Base-by-base conservation (phyloP, 306 rosid species). In the Oxytropis ochrocephala region DNA sequence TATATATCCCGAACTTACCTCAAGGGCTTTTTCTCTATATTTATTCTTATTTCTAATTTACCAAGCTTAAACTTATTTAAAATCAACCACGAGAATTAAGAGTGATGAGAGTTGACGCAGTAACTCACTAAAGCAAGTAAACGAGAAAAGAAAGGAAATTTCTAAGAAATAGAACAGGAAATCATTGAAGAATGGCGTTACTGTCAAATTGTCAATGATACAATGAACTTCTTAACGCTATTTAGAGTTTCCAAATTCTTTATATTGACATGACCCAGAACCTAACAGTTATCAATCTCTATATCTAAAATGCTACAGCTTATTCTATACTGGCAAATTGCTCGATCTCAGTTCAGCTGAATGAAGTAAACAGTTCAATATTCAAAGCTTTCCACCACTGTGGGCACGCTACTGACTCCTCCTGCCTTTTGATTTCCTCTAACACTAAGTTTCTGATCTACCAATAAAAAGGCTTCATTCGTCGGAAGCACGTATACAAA, bases 401-500 rank as follows among this genome's bases (percentile, higher is more conserved):
- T 48, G 46, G 79, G 69, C 56, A 41, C 54, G 27, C 70, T 11
- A 69, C 63, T 63, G 70, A 50, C 75, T 72, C 73, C 78, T 67
- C 68, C 80, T 73, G 80, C 63, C 71, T 17, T 52, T 53, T 57
- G 57, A 70, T 42, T 54, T 57, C 46, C 59, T 67, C 70, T 69
- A 74, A 49, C 16, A 39, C 21, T 33, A 67, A 64, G 61, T 67
- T 11, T 50, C 76, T 67, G 54, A 78, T 59, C 68, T 60, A 66
- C 47, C 13, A 49, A 67, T 54, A 53, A 61, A 67, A 7, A 30
- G 63, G 52, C 67, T 64, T 91, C 89, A 81, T 51, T 95, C 92
- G 64, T 91, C 88, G 39, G 85, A 89, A 76, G 82, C 83, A 57
- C 65, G 80, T 61, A 91, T 46, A 78, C 80, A 68, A 70, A 91